phyloP scores from a whole-genome alignment of 352 stramenopile genomes.

The Phytophthora litchii region DNA sequence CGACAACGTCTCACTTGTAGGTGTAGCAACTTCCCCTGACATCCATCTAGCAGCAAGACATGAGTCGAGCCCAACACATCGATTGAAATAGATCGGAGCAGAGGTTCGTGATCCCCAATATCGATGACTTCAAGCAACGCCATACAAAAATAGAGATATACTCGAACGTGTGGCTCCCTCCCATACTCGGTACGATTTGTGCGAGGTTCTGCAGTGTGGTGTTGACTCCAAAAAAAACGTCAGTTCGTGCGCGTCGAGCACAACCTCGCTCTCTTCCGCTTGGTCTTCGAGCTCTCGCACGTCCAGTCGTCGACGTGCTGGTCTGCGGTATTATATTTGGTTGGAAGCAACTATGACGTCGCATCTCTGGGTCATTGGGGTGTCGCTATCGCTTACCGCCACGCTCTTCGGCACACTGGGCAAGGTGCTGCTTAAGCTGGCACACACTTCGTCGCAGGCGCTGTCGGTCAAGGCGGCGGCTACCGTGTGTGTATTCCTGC shows the following conservation, averaged over 20 bases:
- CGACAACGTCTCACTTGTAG: background rate
- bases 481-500: constrained; percentile 79
- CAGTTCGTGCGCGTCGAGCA: constrained; percentile 23
- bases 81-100: no score
- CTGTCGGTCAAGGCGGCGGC: constrained; percentile 67
- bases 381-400: constrained; percentile 79
- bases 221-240: constrained; percentile 30
- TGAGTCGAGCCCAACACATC: no score
- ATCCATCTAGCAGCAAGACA: no score
- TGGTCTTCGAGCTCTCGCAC: constrained; percentile 2
- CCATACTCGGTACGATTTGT: constrained; percentile 15
- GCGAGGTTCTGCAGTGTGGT: background rate
- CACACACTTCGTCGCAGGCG: constrained; percentile 68
- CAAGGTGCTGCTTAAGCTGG: constrained; percentile 89
- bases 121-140: constrained; percentile 16
- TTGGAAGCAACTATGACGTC: constrained; percentile 35
- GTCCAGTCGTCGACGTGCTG: constrained; percentile 5
- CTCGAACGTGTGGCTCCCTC: constrained; percentile 7
- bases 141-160: constrained; percentile 28
- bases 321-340: constrained; percentile 28
- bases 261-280: constrained; percentile 30
- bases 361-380: constrained; percentile 74
- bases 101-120: no score
- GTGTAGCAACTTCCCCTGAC: no score
- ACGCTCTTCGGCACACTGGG: constrained; percentile 87